These are phyloP conservation scores for Globisporangium perplexum DNA, from an alignment of 352 stramenopile genomes.

Conservation along the genomic window DNA sequence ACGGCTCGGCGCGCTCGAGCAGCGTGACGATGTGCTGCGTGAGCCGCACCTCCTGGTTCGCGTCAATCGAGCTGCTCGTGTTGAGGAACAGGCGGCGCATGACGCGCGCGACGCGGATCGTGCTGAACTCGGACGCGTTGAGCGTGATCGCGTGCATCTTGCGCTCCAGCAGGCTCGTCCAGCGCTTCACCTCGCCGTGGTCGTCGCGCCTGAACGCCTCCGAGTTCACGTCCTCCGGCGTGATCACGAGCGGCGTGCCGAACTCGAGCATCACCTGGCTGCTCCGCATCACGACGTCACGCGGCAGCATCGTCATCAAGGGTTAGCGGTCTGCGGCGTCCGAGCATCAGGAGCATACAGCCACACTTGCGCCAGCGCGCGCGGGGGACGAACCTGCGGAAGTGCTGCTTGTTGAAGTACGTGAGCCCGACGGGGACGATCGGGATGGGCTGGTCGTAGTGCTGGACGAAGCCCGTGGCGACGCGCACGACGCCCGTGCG, in stretches of 20 bases:
- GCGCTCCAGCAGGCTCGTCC: slow-evolving; percentile 28
- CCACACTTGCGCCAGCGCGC: neutral
- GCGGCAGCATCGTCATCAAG: neutral
- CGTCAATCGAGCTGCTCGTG: slow-evolving; percentile 50
- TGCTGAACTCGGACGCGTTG: slow-evolving; percentile 63
- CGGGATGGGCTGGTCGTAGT: slow-evolving; percentile 62
- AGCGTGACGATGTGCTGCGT: slow-evolving; percentile 77
- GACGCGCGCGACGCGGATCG: slow-evolving; percentile 46
- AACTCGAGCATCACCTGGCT: slow-evolving; percentile 73
- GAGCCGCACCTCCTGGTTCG: slow-evolving; percentile 66
- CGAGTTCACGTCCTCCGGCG: slow-evolving; percentile 23
- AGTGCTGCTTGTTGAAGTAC: slow-evolving; percentile 84
- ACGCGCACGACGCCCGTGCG: slow-evolving; percentile 71
- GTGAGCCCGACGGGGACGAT: slow-evolving; percentile 69
- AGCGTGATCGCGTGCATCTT: slow-evolving; percentile 47
- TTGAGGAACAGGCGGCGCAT: slow-evolving; percentile 71
- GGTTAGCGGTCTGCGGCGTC: too few species aligned
- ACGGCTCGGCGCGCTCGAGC: slow-evolving; percentile 35
- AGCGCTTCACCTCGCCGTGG: slow-evolving; percentile 32
- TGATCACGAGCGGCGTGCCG: slow-evolving; percentile 46
- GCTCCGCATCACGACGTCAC: neutral
- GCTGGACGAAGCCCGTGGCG: slow-evolving; percentile 60
- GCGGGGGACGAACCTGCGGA: slow-evolving; percentile 27
- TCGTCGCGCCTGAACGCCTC: slow-evolving; percentile 30
- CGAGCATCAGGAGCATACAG: too few species aligned